Evolutionary conservation across 2,329 filamentous ascomycete genomes (phyloP).

Genomic region (Fusarium coffeatum): DNA sequence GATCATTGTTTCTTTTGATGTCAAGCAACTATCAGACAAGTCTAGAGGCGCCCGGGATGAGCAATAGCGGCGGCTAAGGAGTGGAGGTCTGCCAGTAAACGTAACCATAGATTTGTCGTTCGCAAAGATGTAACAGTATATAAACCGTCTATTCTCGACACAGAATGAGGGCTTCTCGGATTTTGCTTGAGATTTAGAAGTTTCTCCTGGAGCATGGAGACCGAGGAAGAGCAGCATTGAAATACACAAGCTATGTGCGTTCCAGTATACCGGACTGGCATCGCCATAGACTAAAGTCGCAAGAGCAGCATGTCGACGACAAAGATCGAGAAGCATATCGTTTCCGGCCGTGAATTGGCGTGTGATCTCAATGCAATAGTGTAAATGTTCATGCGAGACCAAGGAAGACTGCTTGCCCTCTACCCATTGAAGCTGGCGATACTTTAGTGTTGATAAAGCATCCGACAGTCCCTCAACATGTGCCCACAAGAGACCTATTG

Average conservation of each 20-base stretch:
- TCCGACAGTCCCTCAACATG: conserved; percentile 32
- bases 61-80: conserved; percentile 64
- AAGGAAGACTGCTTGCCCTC: conserved; percentile 5
- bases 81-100: conserved; percentile 66
- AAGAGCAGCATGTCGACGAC: conserved; percentile 49
- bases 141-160: conserved; percentile 48
- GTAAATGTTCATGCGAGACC: conserved; percentile 19
- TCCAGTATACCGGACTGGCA: conserved; percentile 54
- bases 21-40: conserved; percentile 61
- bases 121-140: conserved; percentile 54
- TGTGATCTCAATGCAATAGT: conserved; percentile 51
- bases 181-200: neutral
- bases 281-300: conserved; percentile 55
- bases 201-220: conserved; percentile 45
- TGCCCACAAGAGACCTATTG: conserved; percentile 54
- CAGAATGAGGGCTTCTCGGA: conserved; percentile 47
- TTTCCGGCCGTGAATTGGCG: conserved; percentile 49
- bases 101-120: conserved; percentile 63
- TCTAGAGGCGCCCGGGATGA: conserved; percentile 66
- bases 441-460: conserved; percentile 19
- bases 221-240: conserved; percentile 53
- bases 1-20: conserved; percentile 54
- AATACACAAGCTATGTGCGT: conserved; percentile 53
- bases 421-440: conserved; percentile 21
- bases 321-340: conserved; percentile 53